Conservation (phyloP, 768 basidiomycete genomes). For the Tulasnella sp. region DNA sequence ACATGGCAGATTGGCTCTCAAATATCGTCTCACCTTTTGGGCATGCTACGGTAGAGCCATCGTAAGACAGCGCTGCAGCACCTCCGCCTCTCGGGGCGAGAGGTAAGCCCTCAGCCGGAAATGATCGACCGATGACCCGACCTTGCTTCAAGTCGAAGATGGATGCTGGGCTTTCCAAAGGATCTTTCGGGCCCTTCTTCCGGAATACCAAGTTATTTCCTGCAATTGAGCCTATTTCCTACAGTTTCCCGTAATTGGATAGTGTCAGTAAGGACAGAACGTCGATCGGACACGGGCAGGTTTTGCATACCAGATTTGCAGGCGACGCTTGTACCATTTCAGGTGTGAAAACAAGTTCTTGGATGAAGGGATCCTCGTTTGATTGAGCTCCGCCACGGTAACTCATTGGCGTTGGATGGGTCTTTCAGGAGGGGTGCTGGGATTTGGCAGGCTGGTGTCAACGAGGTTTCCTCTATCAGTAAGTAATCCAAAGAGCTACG, state of each 20-base stretch:
- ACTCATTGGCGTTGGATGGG: not conserved
- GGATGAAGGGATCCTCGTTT: not conserved
- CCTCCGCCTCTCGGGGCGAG: not conserved
- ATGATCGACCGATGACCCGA: not conserved
- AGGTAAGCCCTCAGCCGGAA: slow-evolving; percentile 14
- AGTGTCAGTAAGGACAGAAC: too few species aligned
- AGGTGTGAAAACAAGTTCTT: slow-evolving; percentile 16
- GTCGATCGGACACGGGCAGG: not conserved
- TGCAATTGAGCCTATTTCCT: slow-evolving; percentile 16
- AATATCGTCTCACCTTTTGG: slow-evolving; percentile 6
- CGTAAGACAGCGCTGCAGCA: slow-evolving; percentile 1
- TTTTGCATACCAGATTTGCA: not conserved
- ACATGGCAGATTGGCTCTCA: not conserved
- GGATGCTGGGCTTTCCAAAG: not conserved
- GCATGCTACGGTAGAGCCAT: not conserved
- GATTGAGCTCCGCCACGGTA: not conserved
- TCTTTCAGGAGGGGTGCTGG: too few species aligned
- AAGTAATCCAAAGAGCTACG: too few species aligned
- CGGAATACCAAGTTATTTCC: slow-evolving; percentile 5
- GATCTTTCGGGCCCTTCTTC: not conserved
- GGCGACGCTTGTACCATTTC: slow-evolving; percentile 16
- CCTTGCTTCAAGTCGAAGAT: slow-evolving; percentile 1
- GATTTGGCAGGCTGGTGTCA: too few species aligned
- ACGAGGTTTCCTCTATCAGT: too few species aligned
- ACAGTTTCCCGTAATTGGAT: not conserved